These are phyloP conservation scores for Mycena belliarum DNA, from an alignment of 768 basidiomycete genomes.

Conservation along the genomic window DNA sequence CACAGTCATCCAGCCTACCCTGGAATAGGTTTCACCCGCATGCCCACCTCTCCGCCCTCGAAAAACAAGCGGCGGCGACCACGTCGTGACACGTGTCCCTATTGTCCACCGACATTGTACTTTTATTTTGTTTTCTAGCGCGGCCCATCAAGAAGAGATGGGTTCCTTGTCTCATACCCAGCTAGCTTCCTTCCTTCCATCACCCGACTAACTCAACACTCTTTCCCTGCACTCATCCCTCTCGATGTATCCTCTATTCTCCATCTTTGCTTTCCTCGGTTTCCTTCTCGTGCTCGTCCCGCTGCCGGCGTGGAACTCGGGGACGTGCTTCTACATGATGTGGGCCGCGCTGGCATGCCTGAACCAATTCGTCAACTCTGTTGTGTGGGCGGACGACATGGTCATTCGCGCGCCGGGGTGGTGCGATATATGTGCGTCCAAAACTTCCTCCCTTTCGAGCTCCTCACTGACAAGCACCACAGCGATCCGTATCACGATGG, in stretches of 20 bases:
- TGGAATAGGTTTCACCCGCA: too few relatives aligned
- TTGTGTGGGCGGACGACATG: constrained; percentile 29
- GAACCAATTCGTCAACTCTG: constrained; percentile 55
- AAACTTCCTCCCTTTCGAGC: neutral
- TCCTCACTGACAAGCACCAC: neutral
- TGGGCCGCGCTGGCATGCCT: constrained; percentile 32
- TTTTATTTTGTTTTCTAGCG: too few relatives aligned
- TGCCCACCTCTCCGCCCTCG: too few relatives aligned
- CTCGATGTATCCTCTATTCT: neutral
- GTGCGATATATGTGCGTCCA: constrained; percentile 62
- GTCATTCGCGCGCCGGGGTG: constrained; percentile 49
- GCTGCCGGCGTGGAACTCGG: neutral
- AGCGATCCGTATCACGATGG: neutral
- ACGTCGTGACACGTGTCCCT: too few relatives aligned
- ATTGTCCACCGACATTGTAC: too few relatives aligned
- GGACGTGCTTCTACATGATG: neutral
- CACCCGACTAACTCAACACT: too few relatives aligned
- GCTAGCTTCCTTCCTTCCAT: too few relatives aligned
- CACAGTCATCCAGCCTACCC: too few relatives aligned
- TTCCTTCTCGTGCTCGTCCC: neutral
- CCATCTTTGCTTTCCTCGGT: neutral
- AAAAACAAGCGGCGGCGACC: too few relatives aligned
- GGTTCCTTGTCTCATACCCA: too few relatives aligned
- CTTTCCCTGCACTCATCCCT: too few relatives aligned
- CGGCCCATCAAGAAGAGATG: too few relatives aligned